A percentile compares a stretch with the other conserved stretches of the same genome.
phyloP scores from a whole-genome alignment of 345 rosid genomes.

The Camelina neglecta region DNA sequence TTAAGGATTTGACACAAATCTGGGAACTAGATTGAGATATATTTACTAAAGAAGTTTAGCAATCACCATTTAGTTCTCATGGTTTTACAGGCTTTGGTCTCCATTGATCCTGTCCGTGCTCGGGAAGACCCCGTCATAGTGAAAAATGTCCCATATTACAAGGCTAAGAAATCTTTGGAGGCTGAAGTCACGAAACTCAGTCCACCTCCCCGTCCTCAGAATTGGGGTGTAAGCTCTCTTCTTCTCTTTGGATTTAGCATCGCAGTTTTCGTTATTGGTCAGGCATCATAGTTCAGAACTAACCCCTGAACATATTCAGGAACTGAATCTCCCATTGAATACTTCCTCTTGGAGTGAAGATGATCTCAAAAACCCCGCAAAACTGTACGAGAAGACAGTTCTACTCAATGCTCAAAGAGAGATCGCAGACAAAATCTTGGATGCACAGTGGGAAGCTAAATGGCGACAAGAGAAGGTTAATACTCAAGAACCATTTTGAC shows the following conservation, averaged over 20 bases:
- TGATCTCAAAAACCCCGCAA: slow-evolving; percentile 79
- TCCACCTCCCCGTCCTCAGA: slow-evolving; percentile 87
- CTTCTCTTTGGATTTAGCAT: slow-evolving; percentile 18
- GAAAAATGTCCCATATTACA: slow-evolving; percentile 82
- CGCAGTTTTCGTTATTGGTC: background rate
- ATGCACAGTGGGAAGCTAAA: slow-evolving; percentile 85
- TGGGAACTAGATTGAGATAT: background rate
- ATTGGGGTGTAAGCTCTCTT: slow-evolving; percentile 76
- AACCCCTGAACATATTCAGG: slow-evolving; percentile 54
- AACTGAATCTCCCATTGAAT: slow-evolving; percentile 79
- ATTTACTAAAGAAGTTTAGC: slow-evolving; percentile 5
- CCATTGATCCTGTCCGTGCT: slow-evolving; percentile 87
- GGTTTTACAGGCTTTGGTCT: slow-evolving; percentile 67
- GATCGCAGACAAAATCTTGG: slow-evolving; percentile 79
- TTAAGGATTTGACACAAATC: background rate
- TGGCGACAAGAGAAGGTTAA: slow-evolving; percentile 94
- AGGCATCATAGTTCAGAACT: slow-evolving; percentile 11
- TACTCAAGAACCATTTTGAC: slow-evolving; percentile 2
- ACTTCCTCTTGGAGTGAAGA: slow-evolving; percentile 88
- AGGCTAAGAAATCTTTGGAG: slow-evolving; percentile 82
- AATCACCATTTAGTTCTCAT: slow-evolving; percentile 27
- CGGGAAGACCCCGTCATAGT: slow-evolving; percentile 78
- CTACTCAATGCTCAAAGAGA: slow-evolving; percentile 95
- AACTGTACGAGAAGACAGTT: slow-evolving; percentile 87
- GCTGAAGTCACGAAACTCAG: slow-evolving; percentile 71